These are phyloP conservation scores for Monilinia polystroma DNA, from an alignment of 2,329 filamentous ascomycete genomes.

Conservation along the genomic window DNA sequence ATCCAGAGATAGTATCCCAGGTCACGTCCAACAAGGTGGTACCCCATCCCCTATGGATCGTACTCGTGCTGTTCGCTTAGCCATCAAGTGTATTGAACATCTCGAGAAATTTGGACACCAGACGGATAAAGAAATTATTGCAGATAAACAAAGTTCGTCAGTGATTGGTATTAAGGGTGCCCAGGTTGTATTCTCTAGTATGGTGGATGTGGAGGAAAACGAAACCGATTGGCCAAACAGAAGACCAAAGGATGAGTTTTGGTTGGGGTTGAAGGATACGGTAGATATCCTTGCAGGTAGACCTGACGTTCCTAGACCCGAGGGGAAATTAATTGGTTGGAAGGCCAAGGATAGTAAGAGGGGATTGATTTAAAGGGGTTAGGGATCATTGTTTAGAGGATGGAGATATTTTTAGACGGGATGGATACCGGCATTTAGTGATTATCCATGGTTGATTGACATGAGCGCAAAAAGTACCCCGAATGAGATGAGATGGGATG, in stretches of 20 bases:
- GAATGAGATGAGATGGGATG: not conserved
- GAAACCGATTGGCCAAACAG: constrained; percentile 94
- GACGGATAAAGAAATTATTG: constrained; percentile 64
- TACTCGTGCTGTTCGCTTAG: constrained; percentile 84
- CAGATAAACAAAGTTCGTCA: constrained; percentile 69
- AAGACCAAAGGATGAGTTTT: constrained; percentile 80
- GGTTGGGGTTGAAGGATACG: constrained; percentile 74
- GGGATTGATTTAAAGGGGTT: constrained; percentile 19
- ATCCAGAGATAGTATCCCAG: constrained; percentile 84
- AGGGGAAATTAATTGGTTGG: constrained; percentile 46
- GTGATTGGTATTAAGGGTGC: constrained; percentile 94
- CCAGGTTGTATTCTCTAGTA: constrained; percentile 80
- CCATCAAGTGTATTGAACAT: constrained; percentile 92
- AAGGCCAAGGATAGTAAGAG: constrained; percentile 28
- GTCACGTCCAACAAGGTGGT: constrained; percentile 92
- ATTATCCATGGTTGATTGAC: not conserved
- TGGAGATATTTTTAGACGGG: not conserved
- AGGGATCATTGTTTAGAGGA: too few relatives aligned
- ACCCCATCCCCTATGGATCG: constrained; percentile 95
- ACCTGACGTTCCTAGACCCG: constrained; percentile 49
- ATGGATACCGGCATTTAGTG: not conserved
- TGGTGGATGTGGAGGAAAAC: constrained; percentile 75
- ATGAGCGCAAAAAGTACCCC: not conserved
- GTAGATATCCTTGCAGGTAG: constrained; percentile 84
- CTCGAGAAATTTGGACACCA: constrained; percentile 74